phyloP scores from a whole-genome alignment of 345 rosid genomes.

The Leavenworthia alabamica region DNA sequence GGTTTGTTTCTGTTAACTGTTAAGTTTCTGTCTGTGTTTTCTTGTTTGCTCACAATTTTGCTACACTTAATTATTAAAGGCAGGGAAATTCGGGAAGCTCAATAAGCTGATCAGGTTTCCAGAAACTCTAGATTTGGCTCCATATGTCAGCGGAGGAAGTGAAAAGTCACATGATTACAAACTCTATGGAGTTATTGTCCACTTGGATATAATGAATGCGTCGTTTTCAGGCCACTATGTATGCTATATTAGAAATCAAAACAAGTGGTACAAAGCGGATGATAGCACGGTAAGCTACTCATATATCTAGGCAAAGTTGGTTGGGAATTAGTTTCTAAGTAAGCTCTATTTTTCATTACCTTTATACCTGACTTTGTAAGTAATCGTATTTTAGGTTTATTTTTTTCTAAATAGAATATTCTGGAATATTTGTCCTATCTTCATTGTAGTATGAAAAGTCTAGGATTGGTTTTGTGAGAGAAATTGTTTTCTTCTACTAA shows the following conservation, averaged over 20 bases:
- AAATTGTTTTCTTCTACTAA: neutral
- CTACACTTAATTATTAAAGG: slow-evolving; percentile 42
- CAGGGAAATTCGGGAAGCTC: slow-evolving; percentile 94
- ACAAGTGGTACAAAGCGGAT: slow-evolving; percentile 94
- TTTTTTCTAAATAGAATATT: neutral
- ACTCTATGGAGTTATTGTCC: slow-evolving; percentile 93
- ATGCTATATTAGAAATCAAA: slow-evolving; percentile 78
- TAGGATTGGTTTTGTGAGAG: neutral
- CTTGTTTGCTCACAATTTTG: slow-evolving; percentile 22
- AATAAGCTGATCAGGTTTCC: slow-evolving; percentile 76
- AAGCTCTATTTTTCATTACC: neutral
- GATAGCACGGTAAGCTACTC: slow-evolving; percentile 64
- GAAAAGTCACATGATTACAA: slow-evolving; percentile 74
- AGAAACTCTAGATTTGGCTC: slow-evolving; percentile 79
- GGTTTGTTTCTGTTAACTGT: slow-evolving; percentile 6
- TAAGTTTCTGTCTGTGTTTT: neutral
- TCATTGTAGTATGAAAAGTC: slow-evolving; percentile 6
- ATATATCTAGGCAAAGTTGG: neutral
- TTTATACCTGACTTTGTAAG: neutral
- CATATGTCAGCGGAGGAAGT: slow-evolving; percentile 80
- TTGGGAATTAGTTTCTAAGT: neutral
- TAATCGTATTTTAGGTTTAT: slow-evolving; percentile 3
- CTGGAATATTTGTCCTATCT: neutral
- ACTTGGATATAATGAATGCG: slow-evolving; percentile 88
- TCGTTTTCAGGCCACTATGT: slow-evolving; percentile 94